Base-by-base conservation (phyloP, 306 rosid genomes). In the Castanea crenata region DNA sequence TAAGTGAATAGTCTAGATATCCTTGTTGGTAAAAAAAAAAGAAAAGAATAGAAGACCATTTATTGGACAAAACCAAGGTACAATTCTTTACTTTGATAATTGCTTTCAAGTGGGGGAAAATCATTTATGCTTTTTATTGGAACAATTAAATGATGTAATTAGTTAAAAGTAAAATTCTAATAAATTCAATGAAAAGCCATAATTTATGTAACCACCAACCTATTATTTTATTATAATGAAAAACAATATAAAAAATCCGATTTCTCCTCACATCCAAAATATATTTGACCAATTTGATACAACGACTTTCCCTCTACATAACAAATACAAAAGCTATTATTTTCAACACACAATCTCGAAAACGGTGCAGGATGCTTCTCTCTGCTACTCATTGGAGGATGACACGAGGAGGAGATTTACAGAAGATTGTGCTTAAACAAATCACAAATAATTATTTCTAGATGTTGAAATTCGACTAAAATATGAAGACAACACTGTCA, bases 401-500 rank as follows among this genome's bases (percentile, higher is more conserved):
- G 62, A 78, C 81, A 74, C 67, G 81, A 68, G 79, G 70, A 55
- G 56, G 72, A 78, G 79, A 85, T 85, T 44, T 85, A 86, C 85
- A 88, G 65, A 76, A 76, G 81, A 84, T 68, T 77, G 68, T 73
- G 88, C 92, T 74, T 65, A 20, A 84, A 67, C 73, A 62, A 63
- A 78, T 70, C 58, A 65, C 51, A 64, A 64, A 49, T 12, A 11
- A 3, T 19, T 32, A 21, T 78, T 75, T 57, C 75, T 74, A 32
- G 21, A 38, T 74, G 58, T 61, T 5, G 67, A 57, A 55, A 44
- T 79, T 74, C 73, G 4, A 79, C 88, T 95, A 95, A 83, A 95
- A 95, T 79, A 93, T 93, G 92, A 93, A 90, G 84, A 95, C 98
- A 73, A 93, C 99, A 76, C 97, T 95, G 85, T 93, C 97, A 71